Evolutionary conservation across 768 basidiomycete species (phyloP), one percentile per base, ranked within the genome.

Genomic region (Tephrocybe rancida): DNA sequence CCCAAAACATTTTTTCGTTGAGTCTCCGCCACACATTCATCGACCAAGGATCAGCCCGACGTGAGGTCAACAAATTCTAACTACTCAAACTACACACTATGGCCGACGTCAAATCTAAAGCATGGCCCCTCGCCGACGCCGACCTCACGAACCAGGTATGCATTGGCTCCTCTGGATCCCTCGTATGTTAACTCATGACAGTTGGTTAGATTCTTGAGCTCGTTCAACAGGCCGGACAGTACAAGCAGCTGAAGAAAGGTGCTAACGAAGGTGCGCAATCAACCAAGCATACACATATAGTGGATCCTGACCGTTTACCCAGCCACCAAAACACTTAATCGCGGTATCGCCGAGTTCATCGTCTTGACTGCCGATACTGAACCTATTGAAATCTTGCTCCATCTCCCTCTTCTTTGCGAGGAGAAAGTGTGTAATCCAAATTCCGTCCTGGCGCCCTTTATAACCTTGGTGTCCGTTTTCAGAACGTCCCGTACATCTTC

Each of bases 251-350:
- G 44, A 98, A 98, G 78, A 98, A 98, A 77, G 96, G 97, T 56
- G 97, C 97, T 38, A 99, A 99, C 73, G 97, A 99, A 84, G 91
- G 92, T 91, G 44, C 30, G 79, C 64, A 34, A 16, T 25, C 47
- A 27, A n/a, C n/a, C 24, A 24, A 11, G 3, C 25, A 48, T 21
- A 13, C 30, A 50, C 18, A 19, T 13, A 47, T 19, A 2, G 4
- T 30, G 3, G 14, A 48, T 35, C 59, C 61, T 48, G 59, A 52
- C 51, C 21, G 52, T 37, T 44, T 1, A 21, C 44, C 29, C 64
- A 94, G 95, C 95, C 41, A 99, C 97, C 61, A 99, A 99, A 78
- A 97, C 95, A 18, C 83, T 98, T 58, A 98, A 98, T 72, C 92
- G 96, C 65, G 96, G 96, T 77, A 92, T 96, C 61, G 90, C 95